Conservation (phyloP, 176 grass and related monocot species). For the Zoysia japonica region DNA sequence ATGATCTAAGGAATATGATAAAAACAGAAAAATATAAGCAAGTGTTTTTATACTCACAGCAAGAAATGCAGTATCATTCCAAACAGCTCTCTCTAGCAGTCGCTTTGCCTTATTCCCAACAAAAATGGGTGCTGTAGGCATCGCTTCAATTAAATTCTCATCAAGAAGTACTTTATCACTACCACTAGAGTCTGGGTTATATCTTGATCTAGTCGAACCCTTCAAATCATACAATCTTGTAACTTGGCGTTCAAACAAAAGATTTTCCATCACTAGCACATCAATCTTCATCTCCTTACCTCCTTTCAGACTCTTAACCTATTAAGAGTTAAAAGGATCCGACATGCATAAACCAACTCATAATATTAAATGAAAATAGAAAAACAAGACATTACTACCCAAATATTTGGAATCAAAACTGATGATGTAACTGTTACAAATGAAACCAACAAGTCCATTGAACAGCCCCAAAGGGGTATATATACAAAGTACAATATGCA, state of each 20-base stretch:
- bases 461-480: no score
- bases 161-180: slow-evolving; percentile 97
- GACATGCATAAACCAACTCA: slow-evolving; percentile 6
- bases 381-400: not conserved
- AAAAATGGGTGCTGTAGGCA: slow-evolving; percentile 99
- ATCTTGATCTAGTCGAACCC: slow-evolving; percentile 91
- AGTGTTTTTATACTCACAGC: slow-evolving; percentile 63
- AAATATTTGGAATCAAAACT: slow-evolving; percentile 27
- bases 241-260: slow-evolving; percentile 77
- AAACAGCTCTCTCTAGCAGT: slow-evolving; percentile 91
- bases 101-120: slow-evolving; percentile 90
- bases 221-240: slow-evolving; percentile 95
- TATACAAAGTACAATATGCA: no score
- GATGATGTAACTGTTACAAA: not conserved
- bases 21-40: slow-evolving; percentile 5
- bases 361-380: slow-evolving; percentile 15
- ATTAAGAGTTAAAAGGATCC: slow-evolving; percentile 23
- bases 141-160: slow-evolving; percentile 89
- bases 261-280: slow-evolving; percentile 98
- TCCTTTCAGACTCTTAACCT: slow-evolving; percentile 83
- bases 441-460: no score
- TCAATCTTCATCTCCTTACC: slow-evolving; percentile 92
- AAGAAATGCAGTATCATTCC: slow-evolving; percentile 97
- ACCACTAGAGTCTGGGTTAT: slow-evolving; percentile 89
- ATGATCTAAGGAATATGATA: slow-evolving; percentile 10